Conservation (phyloP, 768 basidiomycete species). For the Podaxis carcinomalis region DNA sequence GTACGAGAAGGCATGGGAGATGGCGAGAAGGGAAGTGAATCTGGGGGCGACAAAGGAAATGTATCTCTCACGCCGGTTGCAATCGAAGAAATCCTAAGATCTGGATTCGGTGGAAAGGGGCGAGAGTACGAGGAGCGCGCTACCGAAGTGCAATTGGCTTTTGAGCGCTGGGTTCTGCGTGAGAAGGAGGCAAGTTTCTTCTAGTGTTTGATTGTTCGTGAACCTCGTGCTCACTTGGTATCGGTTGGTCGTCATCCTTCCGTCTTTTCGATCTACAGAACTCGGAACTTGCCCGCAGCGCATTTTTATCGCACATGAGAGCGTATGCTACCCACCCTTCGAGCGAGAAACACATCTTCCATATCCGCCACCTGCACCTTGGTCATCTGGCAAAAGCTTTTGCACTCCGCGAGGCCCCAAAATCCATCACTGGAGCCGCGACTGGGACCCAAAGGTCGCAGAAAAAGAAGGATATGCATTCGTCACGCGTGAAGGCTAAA, state of each 20-base stretch:
- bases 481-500: slow-evolving; percentile 10
- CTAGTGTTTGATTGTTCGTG: slow-evolving; percentile 1
- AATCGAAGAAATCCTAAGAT: slow-evolving; percentile 66
- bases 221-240: slow-evolving; percentile 1
- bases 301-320: slow-evolving; percentile 88
- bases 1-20: slow-evolving; percentile 78
- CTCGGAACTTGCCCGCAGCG: slow-evolving; percentile 70
- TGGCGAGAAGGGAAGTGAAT: slow-evolving; percentile 25
- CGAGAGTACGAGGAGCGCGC: slow-evolving; percentile 84
- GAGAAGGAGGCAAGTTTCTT: slow-evolving; percentile 52
- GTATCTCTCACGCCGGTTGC: slow-evolving; percentile 54
- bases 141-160: slow-evolving; percentile 91
- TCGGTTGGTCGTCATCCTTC: background rate
- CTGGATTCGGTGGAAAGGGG: slow-evolving; percentile 84
- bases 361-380: slow-evolving; percentile 88
- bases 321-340: slow-evolving; percentile 97
- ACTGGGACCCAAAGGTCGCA: slow-evolving; percentile 8
- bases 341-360: slow-evolving; percentile 95
- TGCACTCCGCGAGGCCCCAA: slow-evolving; percentile 83
- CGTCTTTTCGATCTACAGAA: slow-evolving; percentile 45
- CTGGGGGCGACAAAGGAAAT: slow-evolving; percentile 18
- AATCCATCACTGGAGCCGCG: slow-evolving; percentile 32
- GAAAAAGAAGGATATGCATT: slow-evolving; percentile 14
- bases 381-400: slow-evolving; percentile 94
- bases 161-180: slow-evolving; percentile 89